Conservation (phyloP, 78 protist species). For the Ministeria vibrans region DNA sequence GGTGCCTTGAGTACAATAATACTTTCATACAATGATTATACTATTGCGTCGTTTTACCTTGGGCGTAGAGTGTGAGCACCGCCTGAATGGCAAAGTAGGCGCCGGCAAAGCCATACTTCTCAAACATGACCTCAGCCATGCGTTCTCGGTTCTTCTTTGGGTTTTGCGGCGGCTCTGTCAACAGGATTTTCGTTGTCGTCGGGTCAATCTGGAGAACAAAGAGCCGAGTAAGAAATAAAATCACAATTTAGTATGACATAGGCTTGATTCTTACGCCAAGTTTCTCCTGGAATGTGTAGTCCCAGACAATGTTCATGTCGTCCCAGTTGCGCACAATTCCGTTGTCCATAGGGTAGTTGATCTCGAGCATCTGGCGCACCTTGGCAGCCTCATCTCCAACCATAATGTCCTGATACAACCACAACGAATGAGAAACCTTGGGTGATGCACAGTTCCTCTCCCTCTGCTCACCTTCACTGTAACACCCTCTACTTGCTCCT, state of each 20-base stretch:
- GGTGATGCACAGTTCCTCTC: background rate
- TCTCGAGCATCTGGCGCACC: conserved; percentile 75
- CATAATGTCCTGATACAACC: conserved; percentile 83
- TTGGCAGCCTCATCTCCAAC: conserved; percentile 93
- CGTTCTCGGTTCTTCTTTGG: conserved; percentile 53
- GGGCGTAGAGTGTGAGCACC: conserved; percentile 91
- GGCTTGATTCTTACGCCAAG: no score
- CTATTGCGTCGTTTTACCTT: conserved; percentile 36
- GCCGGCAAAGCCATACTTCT: conserved; percentile 84
- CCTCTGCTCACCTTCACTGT: conserved; percentile 31
- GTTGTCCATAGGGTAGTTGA: conserved; percentile 88
- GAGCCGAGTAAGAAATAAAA: no score
- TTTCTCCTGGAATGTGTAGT: conserved; percentile 85
- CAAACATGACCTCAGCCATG: conserved; percentile 91
- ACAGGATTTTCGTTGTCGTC: conserved; percentile 45
- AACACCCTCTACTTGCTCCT: conserved; percentile 62
- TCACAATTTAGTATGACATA: no score
- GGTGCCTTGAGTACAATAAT: background rate
- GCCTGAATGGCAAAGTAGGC: conserved; percentile 91
- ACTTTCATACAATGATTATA: no score
- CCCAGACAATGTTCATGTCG: conserved; percentile 83
- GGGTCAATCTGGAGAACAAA: conserved; percentile 81
- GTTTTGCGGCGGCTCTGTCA: conserved; percentile 97
- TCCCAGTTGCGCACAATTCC: conserved; percentile 96
- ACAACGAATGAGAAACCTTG: background rate